A percentile compares a stretch with the other conserved stretches of the same genome.
Evolutionary conservation across 2,329 filamentous ascomycete species (phyloP).

Genomic region (Epichloe sp.): DNA sequence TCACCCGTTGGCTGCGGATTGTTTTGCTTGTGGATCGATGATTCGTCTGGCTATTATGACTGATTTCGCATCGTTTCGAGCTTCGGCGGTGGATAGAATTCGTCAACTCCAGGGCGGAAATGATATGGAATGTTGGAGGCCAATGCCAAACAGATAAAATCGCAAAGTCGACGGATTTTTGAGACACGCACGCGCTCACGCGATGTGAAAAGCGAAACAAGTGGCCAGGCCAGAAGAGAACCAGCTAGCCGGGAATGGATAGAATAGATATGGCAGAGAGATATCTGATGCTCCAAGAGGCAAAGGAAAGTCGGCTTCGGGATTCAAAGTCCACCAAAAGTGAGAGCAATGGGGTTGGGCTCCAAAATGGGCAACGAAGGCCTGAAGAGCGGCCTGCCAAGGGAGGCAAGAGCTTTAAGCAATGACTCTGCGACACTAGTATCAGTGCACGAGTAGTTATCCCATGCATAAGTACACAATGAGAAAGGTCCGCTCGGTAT

Average conservation of each 20-base stretch:
- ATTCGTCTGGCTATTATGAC: not conserved
- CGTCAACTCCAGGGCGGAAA: not conserved
- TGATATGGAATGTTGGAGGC: not conserved
- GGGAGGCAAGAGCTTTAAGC: not conserved
- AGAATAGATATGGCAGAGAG: not conserved
- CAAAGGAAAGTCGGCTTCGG: not conserved
- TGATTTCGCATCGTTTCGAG: slow-evolving; percentile 4
- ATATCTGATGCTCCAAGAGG: not conserved
- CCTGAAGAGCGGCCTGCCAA: not conserved
- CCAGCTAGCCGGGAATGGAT: not conserved
- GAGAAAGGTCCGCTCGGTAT: not conserved
- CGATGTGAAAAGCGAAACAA: not conserved
- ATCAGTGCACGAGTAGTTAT: not conserved
- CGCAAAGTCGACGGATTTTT: not conserved
- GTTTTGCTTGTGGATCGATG: not conserved
- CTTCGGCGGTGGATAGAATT: not conserved
- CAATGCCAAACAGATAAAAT: not conserved
- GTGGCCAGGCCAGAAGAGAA: not conserved
- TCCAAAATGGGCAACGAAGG: not conserved
- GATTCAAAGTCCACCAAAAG: not conserved
- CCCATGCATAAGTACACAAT: not conserved
- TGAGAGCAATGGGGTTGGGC: not conserved
- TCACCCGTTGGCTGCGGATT: not conserved
- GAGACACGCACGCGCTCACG: slow-evolving; percentile 1
- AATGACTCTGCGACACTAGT: not conserved